Evolutionary conservation across 169 alveolate genomes (phyloP).

Genomic region (Eimeria sp.): DNA sequence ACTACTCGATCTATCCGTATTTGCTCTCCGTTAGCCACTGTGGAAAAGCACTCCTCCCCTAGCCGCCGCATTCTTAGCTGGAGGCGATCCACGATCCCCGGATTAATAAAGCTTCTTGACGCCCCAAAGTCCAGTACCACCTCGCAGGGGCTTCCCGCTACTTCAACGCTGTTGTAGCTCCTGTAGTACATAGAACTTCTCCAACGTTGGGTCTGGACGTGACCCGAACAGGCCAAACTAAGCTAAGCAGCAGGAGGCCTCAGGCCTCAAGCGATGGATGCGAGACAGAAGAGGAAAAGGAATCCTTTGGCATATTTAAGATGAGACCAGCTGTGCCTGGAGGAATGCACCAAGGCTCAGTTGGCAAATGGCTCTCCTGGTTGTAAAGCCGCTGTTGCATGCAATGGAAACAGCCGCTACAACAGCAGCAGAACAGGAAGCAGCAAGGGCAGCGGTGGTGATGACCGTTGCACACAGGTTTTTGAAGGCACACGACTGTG

Average conservation of each 20-base stretch:
- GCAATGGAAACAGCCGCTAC: neutral
- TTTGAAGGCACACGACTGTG: neutral
- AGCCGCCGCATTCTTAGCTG: no score
- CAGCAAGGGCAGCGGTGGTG: neutral
- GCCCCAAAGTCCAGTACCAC: conserved; percentile 11
- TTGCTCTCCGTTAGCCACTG: neutral
- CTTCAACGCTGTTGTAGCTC: neutral
- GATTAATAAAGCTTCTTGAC: neutral
- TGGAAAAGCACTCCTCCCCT: neutral
- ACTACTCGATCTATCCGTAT: neutral
- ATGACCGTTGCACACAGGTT: neutral
- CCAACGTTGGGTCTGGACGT: neutral
- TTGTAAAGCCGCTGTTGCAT: neutral
- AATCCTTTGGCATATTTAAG: no score
- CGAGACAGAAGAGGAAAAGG: neutral
- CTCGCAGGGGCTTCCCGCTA: neutral
- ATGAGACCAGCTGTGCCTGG: no score
- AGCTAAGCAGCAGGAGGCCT: neutral
- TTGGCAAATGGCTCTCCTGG: neutral
- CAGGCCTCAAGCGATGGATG: neutral
- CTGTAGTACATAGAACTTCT: neutral
- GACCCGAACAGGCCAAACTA: no score
- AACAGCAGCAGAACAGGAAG: neutral
- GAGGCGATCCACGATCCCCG: neutral
- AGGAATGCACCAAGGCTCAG: neutral